Base-by-base conservation (phyloP, 179 eudicot species). In the Beta lomatogona region DNA sequence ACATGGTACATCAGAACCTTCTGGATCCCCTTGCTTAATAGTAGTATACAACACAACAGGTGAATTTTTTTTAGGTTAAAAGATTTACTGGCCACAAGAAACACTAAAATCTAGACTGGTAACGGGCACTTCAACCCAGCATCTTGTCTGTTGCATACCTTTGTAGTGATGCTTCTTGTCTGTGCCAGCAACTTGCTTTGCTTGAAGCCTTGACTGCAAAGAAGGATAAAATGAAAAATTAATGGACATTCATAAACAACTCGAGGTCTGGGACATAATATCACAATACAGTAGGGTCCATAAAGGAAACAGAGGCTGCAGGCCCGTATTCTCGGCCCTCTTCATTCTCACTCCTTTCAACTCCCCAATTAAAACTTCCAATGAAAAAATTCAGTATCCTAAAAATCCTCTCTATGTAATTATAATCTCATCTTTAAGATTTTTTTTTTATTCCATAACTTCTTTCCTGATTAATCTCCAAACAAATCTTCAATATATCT, bases 171-270 rank as follows among this genome's bases (percentile, higher is more conserved):
- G 96, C 85, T 88, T 89, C 82, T 90, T 94, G 89, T 96, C 99
- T 75, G 83, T 87, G 25, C 91, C 90, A 72, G 81, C 84, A 64
- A 79, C 84, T 87, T 94, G 98, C 89, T 90, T 96, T 61, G 97
- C 98, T 88, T 96, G 99, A 84, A 96, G 97, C 84, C 99, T 90
- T 10, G 99, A 74, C 99, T 96, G 92, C 80, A 78, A 28, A 73
- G 75, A 76, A 9, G 31, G 61, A 41, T 11, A 64, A 61, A 46
- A 65, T 48, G 74, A 22, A 69, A 48, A 75, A 60, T 22, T 71
- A 22, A 48, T 45, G 8, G 31, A 46, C 41, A 54, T 31, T 22
- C 1, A 58, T 61, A 53, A 8, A 53, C 21, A 60, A 41, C 22
- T 46, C n/a, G 76, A 22, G 36, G 61, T 52, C 50, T 22, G 19